Evolutionary conservation across 73 alveolate species (phyloP).

Genomic region (Symbiodinium natans): DNA sequence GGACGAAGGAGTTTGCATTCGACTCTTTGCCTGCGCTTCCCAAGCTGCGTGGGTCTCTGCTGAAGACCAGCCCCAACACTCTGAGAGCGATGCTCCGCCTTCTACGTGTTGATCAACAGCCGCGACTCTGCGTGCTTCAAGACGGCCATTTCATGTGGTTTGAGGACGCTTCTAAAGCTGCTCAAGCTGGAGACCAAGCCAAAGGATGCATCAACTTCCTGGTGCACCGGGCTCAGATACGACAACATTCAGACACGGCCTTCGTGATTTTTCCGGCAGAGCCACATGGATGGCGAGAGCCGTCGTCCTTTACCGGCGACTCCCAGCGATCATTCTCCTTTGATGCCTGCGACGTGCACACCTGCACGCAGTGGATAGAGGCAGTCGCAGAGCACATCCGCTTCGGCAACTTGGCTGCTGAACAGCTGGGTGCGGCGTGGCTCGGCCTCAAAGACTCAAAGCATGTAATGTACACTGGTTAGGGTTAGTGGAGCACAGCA

Average conservation of each 20-base stretch:
- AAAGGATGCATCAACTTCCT: constrained; percentile 76
- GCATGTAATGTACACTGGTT: too few relatives aligned
- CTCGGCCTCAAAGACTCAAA: constrained; percentile 7
- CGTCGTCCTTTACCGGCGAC: constrained; percentile 65
- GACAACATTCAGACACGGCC: background rate
- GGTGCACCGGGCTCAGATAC: constrained; percentile 36
- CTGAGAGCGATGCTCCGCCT: constrained; percentile 31
- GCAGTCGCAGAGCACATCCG: constrained; percentile 30
- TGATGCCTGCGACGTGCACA: constrained; percentile 18
- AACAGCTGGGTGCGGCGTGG: constrained; percentile 52
- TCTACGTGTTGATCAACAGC: constrained; percentile 49
- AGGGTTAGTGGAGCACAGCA: background rate
- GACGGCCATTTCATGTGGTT: constrained; percentile 80
- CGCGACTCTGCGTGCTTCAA: constrained; percentile 59
- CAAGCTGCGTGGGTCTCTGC: constrained; percentile 8
- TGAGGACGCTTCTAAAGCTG: background rate
- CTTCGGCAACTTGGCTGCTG: constrained; percentile 58
- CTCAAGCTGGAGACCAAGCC: constrained; percentile 9
- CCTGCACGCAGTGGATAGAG: constrained; percentile 39
- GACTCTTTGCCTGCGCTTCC: constrained; percentile 29
- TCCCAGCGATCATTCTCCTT: constrained; percentile 45
- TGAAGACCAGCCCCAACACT: constrained; percentile 39
- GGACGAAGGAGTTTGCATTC: constrained; percentile 55
- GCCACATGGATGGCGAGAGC: constrained; percentile 53
- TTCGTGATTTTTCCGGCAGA: constrained; percentile 49